Evolutionary conservation across 202 grass and related monocot genomes (phyloP), one percentile per base, ranked within the genome.

Genomic region (Dendrocalamus latiflorus): DNA sequence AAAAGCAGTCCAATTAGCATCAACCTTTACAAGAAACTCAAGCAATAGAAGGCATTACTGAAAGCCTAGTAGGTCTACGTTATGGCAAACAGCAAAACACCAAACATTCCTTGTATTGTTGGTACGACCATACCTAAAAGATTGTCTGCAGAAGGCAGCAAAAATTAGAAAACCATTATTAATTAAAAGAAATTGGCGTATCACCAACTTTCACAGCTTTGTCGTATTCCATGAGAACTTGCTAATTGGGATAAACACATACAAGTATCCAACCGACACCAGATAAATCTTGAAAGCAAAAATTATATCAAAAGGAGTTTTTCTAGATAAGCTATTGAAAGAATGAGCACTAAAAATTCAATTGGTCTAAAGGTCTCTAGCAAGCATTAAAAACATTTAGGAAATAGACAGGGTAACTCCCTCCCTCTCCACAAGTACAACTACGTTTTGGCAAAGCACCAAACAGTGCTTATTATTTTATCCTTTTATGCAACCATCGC

Each of bases 1-100:
- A 47, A 93, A 75, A 57, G 11, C 12, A 71, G 16, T 39, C 10
- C 17, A 72, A 34, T 85, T 60, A 91, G 79, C 28, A 26, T 75
- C 45, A 43, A 0, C 48, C 56, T 55, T 74, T 57, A 74, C 12
- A 70, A 24, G 44, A 37, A 65, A 10, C 9, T 73, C 50, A 72
- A 82, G 28, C n/a, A 64, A 51, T 43, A 6, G 57, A 74, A 30
- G 17, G 22, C 3, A 6, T 67, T 68, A 68, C 38, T 62, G 42
- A 11, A 83, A 86, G 49, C 14, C 69, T 51, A 22, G 26, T 72
- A 73, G 18, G 25, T 65, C 5, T 49, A 76, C 2, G 10, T 22
- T 74, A 81, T 17, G 11, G 53, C 5, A 80, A 81, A 75, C 26
- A 56, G 62, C 28, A 33, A 80, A 65, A 66, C 1, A n/a, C 25